Conservation (phyloP, 106 monocot species). For the Xerophyta viscosa region DNA sequence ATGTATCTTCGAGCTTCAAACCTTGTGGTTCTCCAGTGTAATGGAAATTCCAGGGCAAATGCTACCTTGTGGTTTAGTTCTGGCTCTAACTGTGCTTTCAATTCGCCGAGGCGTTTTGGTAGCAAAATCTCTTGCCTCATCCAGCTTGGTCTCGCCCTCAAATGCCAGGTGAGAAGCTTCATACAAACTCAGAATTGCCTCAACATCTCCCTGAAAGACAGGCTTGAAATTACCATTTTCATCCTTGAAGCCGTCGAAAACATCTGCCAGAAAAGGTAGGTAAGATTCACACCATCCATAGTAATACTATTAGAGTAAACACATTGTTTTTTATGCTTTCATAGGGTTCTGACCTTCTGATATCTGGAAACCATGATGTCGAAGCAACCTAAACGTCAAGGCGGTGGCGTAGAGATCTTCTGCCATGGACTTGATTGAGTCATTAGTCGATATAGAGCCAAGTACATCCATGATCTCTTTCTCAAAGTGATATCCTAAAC, state of each 20-base stretch:
- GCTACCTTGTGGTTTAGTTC: constrained; percentile 15
- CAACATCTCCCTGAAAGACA: constrained; percentile 3
- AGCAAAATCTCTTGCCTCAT: constrained; percentile 23
- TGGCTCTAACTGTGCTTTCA: neutral
- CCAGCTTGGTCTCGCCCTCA: constrained; percentile 19
- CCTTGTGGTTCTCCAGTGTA: constrained; percentile 44
- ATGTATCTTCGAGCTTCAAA: constrained; percentile 38
- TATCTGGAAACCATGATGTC: constrained; percentile 2
- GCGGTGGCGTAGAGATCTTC: constrained; percentile 10
- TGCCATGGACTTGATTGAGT: neutral
- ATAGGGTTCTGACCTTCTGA: constrained; percentile 4
- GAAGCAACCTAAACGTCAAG: constrained; percentile 6
- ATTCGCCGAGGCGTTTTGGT: constrained; percentile 1
- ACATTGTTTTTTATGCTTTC: neutral
- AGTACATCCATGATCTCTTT: constrained; percentile 4
- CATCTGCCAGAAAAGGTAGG: neutral
- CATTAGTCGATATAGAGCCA: neutral
- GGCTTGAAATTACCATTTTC: constrained; percentile 10
- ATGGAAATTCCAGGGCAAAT: constrained; percentile 42
- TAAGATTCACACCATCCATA: neutral
- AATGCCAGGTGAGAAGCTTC: constrained; percentile 30
- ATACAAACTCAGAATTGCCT: constrained; percentile 35
- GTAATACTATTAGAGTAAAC: neutral
- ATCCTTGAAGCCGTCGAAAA: constrained; percentile 18
- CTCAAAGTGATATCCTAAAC: constrained; percentile 10